Evolutionary conservation across 148 eudicot species (phyloP).

Genomic region (Chenopodium quinoa): DNA sequence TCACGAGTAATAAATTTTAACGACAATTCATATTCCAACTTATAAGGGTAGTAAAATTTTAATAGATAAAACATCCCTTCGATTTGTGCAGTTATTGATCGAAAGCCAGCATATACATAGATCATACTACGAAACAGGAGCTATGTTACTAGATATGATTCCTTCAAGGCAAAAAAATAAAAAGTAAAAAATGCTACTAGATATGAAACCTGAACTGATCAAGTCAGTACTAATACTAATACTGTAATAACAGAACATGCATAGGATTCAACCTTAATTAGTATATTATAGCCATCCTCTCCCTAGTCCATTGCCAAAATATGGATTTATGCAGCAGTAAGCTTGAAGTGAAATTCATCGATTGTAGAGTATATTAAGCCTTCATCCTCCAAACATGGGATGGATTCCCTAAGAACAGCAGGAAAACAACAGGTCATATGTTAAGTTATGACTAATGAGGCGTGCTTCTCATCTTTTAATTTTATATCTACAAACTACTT

Average conservation of each 20-base stretch:
- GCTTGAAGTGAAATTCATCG: conserved; percentile 83
- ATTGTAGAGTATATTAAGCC: conserved; percentile 85
- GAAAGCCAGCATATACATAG: conserved; percentile 19
- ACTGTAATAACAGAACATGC: too few species aligned
- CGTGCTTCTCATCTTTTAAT: neutral
- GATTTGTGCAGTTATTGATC: conserved; percentile 1
- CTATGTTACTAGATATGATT: neutral
- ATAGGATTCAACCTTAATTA: neutral
- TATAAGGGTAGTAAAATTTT: neutral
- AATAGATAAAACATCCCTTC: neutral
- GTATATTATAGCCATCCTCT: neutral
- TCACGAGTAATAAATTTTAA: neutral
- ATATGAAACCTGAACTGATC: neutral
- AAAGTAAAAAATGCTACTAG: neutral
- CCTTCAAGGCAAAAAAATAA: too few species aligned
- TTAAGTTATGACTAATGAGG: too few species aligned
- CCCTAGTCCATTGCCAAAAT: neutral
- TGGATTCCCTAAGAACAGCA: conserved; percentile 59
- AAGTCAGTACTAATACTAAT: neutral
- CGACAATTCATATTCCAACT: neutral
- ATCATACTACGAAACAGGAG: conserved; percentile 8
- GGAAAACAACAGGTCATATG: conserved; percentile 2
- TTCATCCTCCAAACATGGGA: conserved; percentile 74
- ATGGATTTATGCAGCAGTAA: conserved; percentile 35
- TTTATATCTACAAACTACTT: neutral